A percentile compares a stretch with the other conserved stretches of the same genome.
Conservation (phyloP, 345 rosid species). For the Crucihimalaya himalaica region DNA sequence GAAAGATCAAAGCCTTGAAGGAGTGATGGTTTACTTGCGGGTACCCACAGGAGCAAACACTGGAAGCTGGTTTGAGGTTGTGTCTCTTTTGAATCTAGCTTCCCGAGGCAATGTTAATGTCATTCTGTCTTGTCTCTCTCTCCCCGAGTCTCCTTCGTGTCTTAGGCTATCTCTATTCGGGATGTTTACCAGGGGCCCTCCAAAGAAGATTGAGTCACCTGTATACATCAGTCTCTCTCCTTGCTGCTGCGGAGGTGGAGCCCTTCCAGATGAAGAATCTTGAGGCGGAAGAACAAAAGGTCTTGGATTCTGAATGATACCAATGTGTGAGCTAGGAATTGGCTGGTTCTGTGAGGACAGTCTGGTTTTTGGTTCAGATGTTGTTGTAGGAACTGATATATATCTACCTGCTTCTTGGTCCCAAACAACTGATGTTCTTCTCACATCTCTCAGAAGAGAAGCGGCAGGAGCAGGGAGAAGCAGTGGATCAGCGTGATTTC, state of each 20-base stretch:
- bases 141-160: conserved; percentile 52
- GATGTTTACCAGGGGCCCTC: conserved; percentile 81
- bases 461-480: conserved; percentile 67
- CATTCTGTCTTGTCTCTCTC: conserved; percentile 66
- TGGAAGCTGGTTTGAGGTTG: conserved; percentile 87
- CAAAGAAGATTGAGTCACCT: conserved; percentile 94
- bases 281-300: conserved; percentile 46
- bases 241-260: conserved; percentile 56
- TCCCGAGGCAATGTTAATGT: conserved; percentile 68
- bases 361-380: conserved; percentile 66
- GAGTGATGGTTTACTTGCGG: conserved; percentile 42
- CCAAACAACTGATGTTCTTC: conserved; percentile 87
- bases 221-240: conserved; percentile 79
- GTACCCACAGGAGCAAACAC: conserved; percentile 80
- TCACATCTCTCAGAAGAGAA: conserved; percentile 86
- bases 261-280: conserved; percentile 51
- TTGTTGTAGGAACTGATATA: conserved; percentile 72
- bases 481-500: conserved; percentile 57
- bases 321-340: conserved; percentile 39
- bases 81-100: conserved; percentile 82
- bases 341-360: conserved; percentile 49
- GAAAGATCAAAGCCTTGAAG: background rate
- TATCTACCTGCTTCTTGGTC: conserved; percentile 97
- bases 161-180: conserved; percentile 60
- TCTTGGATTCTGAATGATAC: conserved; percentile 48